A percentile compares a stretch with the other conserved stretches of the same genome.
Conservation (phyloP, 164 flowering plant species). For the Houttuynia cordata region DNA sequence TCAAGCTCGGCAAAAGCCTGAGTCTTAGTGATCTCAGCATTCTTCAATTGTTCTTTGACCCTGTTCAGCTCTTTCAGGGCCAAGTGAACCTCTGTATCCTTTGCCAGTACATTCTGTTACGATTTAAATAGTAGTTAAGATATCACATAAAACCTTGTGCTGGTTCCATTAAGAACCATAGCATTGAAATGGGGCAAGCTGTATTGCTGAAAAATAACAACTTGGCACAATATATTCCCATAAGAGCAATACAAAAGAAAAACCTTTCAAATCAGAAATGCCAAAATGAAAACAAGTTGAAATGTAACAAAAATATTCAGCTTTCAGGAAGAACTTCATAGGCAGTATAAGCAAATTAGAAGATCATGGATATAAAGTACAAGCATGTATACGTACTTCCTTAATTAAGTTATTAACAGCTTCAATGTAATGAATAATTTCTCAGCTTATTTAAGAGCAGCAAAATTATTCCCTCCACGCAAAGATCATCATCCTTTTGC, state of each 20-base stretch:
- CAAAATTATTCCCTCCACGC: not conserved
- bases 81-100: constrained; percentile 77
- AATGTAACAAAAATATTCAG: too few relatives aligned
- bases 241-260: not conserved
- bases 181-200: not conserved
- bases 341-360: too few relatives aligned
- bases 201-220: not conserved
- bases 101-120: constrained; percentile 61
- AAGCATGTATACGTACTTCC: too few relatives aligned
- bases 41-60: constrained; percentile 58
- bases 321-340: too few relatives aligned
- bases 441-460: too few relatives aligned
- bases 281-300: too few relatives aligned
- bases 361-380: too few relatives aligned
- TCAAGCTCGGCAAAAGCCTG: constrained; percentile 76
- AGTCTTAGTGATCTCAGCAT: constrained; percentile 62
- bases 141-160: not conserved
- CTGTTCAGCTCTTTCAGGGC: constrained; percentile 67
- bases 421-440: too few relatives aligned
- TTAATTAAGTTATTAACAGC: too few relatives aligned
- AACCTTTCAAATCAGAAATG: not conserved
- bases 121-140: not conserved
- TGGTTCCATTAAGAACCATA: too few relatives aligned
- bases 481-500: not conserved
- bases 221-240: not conserved